A percentile compares a stretch with the other conserved stretches of the same genome.
These are phyloP conservation scores for Silene vulgaris DNA, from an alignment of 179 eudicot species.

Conservation along the genomic window DNA sequence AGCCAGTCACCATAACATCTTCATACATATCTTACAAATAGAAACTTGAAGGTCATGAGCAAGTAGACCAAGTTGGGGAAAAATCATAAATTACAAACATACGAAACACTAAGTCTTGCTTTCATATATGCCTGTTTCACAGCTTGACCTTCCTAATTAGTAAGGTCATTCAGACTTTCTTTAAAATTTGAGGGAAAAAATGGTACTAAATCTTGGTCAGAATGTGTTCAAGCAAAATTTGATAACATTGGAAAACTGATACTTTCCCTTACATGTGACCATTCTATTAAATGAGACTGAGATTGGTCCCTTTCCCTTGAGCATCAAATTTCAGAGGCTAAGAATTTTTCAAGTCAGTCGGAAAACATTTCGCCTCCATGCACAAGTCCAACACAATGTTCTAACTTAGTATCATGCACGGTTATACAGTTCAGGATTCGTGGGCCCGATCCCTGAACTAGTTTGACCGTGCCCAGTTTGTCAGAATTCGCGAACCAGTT, in stretches of 20 bases:
- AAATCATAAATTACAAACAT: not conserved
- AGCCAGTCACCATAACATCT: not conserved
- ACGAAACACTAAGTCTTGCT: not conserved
- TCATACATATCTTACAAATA: constrained; percentile 3
- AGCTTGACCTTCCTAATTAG: not conserved
- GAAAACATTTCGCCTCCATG: not conserved
- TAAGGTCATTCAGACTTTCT: not conserved
- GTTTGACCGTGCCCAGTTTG: too few relatives aligned
- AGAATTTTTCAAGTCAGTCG: not conserved
- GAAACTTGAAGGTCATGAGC: not conserved
- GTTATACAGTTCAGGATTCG: too few relatives aligned
- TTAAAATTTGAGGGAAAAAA: not conserved
- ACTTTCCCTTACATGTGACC: not conserved
- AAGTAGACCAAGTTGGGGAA: not conserved
- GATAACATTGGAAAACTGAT: not conserved
- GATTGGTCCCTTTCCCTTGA: not conserved
- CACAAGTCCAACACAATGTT: not conserved
- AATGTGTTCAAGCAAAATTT: not conserved
- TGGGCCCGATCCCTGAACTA: too few relatives aligned
- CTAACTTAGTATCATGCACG: not conserved
- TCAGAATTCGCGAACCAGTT: too few relatives aligned
- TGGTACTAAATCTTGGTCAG: not conserved
- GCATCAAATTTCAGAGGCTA: not conserved
- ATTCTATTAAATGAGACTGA: not conserved
- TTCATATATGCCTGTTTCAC: not conserved